Percentiles rank a stretch among this genome's conserved stretches.
Conservation (phyloP, 2,329 filamentous ascomycete genomes). For the Ophiostoma populinum region DNA sequence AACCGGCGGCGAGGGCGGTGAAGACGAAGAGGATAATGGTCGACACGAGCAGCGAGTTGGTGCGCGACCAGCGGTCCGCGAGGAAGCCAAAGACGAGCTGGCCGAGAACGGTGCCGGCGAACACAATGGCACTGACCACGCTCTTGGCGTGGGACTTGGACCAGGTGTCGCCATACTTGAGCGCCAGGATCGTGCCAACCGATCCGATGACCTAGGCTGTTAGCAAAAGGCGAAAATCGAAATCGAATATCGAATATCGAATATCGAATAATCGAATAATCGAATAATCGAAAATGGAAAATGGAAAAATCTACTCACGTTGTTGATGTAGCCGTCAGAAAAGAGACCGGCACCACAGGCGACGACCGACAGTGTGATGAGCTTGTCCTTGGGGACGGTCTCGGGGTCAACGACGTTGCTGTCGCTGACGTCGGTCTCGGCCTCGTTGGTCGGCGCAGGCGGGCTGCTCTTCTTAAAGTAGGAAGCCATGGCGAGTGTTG, state of each 20-base stretch:
- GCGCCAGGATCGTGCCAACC: slow-evolving; percentile 58
- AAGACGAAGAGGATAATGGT: slow-evolving; percentile 77
- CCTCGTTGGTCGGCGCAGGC: slow-evolving; percentile 1
- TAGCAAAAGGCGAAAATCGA: slow-evolving; percentile 2
- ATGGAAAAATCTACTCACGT: slow-evolving; percentile 27
- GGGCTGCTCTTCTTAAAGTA: slow-evolving; percentile 6
- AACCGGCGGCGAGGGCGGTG: slow-evolving; percentile 59
- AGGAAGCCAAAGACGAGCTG: slow-evolving; percentile 68
- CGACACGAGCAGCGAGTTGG: slow-evolving; percentile 62
- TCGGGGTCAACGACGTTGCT: slow-evolving; percentile 1
- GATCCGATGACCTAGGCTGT: slow-evolving; percentile 58
- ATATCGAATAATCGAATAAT: no score
- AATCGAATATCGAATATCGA: not conserved
- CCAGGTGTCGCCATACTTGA: slow-evolving; percentile 55
- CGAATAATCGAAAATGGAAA: no score
- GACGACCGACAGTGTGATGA: slow-evolving; percentile 46
- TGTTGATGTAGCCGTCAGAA: slow-evolving; percentile 83
- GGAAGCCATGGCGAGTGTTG: slow-evolving; percentile 3
- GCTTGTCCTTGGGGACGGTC: slow-evolving; percentile 2
- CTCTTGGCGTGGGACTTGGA: slow-evolving; percentile 47
- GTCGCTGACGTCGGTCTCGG: not conserved
- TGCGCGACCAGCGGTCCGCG: slow-evolving; percentile 71
- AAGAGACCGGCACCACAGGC: slow-evolving; percentile 83
- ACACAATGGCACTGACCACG: slow-evolving; percentile 69
- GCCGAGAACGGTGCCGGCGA: slow-evolving; percentile 67